Percentiles rank a stretch among this genome's conserved stretches.
These are phyloP conservation scores for Lycium ferocissimum DNA, from an alignment of 257 asterid genomes.

Conservation along the genomic window DNA sequence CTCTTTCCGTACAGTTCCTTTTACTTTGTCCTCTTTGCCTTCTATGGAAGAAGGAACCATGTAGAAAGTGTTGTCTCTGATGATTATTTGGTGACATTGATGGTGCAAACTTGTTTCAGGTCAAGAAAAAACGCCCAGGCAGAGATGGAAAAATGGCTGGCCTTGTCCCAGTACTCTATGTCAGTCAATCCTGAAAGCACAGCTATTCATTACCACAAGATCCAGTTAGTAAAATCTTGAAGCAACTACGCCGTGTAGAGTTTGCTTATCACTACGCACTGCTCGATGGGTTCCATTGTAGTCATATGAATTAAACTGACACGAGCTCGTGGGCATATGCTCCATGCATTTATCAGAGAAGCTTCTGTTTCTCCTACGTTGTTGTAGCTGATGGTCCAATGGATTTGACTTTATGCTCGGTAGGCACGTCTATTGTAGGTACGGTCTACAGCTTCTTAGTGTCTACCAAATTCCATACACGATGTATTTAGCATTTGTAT, in stretches of 20 bases:
- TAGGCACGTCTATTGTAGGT: neutral
- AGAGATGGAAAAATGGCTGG: slow-evolving; percentile 99
- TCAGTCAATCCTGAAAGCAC: slow-evolving; percentile 66
- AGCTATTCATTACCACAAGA: neutral
- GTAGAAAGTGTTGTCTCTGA: slow-evolving; percentile 17
- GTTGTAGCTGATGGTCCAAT: neutral
- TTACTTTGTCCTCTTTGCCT: slow-evolving; percentile 3
- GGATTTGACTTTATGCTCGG: slow-evolving; percentile 5
- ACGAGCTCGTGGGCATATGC: slow-evolving; percentile 9
- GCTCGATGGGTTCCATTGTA: slow-evolving; percentile 17
- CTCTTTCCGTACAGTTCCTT: neutral
- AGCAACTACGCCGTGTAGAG: neutral
- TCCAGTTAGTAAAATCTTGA: slow-evolving; percentile 6
- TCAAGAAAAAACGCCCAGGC: slow-evolving; percentile 93
- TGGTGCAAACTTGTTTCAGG: slow-evolving; percentile 56
- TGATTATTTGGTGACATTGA: neutral
- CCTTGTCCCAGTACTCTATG: slow-evolving; percentile 95
- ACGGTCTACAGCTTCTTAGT: neutral
- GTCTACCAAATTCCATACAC: neutral
- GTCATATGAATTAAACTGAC: neutral
- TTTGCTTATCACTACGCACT: neutral
- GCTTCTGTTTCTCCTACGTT: neutral
- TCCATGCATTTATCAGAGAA: slow-evolving; percentile 7
- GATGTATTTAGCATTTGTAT: neutral
- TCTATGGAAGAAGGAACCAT: neutral